phyloP scores from a whole-genome alignment of 371 early-diverging fungal genomes.

The Nematocida major region DNA sequence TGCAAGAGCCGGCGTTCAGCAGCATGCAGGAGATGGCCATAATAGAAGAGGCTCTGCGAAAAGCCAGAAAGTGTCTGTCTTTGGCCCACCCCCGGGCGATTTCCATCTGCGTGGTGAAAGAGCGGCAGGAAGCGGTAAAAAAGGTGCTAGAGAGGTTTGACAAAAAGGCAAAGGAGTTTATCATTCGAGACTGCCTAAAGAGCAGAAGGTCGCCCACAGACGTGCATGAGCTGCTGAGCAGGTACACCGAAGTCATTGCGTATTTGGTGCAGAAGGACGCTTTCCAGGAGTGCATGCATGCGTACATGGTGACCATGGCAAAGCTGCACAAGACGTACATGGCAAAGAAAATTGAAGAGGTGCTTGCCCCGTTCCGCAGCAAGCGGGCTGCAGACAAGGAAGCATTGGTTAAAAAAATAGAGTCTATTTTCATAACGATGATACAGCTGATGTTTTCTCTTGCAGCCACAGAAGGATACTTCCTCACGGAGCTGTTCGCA shows the following conservation, averaged over 20 bases:
- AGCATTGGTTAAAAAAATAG: constrained; percentile 37
- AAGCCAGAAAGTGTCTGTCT: not conserved
- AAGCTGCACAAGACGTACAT: not conserved
- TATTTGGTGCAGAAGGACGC: not conserved
- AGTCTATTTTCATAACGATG: constrained; percentile 1
- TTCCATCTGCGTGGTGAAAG: not conserved
- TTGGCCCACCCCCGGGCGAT: not conserved
- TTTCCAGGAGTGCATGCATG: not conserved
- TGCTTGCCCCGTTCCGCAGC: constrained; percentile 1
- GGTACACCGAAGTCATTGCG: constrained; percentile 24
- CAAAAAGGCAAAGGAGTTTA: not conserved
- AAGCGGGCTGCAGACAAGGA: constrained; percentile 29
- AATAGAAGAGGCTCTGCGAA: constrained; percentile 37
- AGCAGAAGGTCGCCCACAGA: not conserved
- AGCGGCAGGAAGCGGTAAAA: not conserved
- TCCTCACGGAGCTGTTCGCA: not conserved
- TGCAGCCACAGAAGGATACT: constrained; percentile 7
- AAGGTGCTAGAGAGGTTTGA: not conserved
- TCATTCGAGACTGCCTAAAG: constrained; percentile 1
- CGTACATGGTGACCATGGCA: not conserved
- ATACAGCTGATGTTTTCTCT: constrained; percentile 11
- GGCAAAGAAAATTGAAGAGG: not conserved
- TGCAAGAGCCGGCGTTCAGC: constrained; percentile 32
- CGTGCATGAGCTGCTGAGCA: constrained; percentile 12
- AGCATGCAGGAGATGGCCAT: constrained; percentile 48